Conservation (phyloP, 2,329 filamentous ascomycete species). For the Curvularia eragrostidis region DNA sequence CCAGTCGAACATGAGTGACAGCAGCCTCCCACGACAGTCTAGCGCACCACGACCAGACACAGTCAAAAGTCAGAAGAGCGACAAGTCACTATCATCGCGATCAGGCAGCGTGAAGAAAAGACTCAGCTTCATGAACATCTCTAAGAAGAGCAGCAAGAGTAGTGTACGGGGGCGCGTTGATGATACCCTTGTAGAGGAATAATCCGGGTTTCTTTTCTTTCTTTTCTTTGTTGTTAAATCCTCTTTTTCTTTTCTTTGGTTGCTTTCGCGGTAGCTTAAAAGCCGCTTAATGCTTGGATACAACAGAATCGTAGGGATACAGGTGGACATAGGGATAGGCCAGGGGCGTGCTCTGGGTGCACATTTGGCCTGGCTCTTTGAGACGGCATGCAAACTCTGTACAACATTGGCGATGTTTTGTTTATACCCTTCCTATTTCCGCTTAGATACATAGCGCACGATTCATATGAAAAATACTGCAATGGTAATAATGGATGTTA, state of each 20-base stretch:
- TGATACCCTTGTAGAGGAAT: constrained; percentile 47
- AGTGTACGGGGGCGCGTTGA: constrained; percentile 48
- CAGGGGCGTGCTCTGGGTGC: constrained; percentile 5
- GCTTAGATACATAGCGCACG: constrained; percentile 8
- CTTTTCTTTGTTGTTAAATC: constrained; percentile 5
- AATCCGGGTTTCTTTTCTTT: constrained; percentile 10
- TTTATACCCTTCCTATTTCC: constrained; percentile 22
- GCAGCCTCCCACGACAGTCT: constrained; percentile 23
- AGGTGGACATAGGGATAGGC: constrained; percentile 1
- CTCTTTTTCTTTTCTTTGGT: constrained; percentile 1
- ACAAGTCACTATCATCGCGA: constrained; percentile 55
- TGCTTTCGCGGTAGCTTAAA: constrained; percentile 14
- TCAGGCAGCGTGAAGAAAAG: constrained; percentile 71
- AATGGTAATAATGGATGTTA: constrained; percentile 5
- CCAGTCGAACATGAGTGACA: constrained; percentile 27
- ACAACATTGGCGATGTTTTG: constrained; percentile 17
- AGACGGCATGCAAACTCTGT: constrained; percentile 10
- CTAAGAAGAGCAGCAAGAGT: constrained; percentile 69
- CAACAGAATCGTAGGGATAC: constrained; percentile 10
- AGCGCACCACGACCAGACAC: constrained; percentile 37
- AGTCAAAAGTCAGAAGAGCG: constrained; percentile 50
- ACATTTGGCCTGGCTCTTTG: constrained; percentile 10
- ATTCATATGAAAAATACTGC: constrained; percentile 6
- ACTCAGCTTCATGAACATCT: constrained; percentile 77
- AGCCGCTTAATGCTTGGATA: constrained; percentile 22